phyloP scores from a whole-genome alignment of 1,139 yeast species.

The Saccharomyces hybrid region DNA sequence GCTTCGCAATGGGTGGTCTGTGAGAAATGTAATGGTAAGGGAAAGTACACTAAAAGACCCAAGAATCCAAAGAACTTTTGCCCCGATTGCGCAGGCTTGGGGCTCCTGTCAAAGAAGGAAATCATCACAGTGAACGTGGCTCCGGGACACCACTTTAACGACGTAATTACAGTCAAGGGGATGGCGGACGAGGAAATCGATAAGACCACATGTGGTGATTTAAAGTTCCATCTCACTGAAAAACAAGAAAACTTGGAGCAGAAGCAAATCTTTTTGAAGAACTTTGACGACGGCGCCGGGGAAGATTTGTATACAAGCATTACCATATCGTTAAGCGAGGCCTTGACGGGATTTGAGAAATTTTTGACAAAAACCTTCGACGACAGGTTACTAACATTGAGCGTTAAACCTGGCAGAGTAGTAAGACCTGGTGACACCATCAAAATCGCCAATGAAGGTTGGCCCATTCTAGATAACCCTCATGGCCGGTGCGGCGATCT shows the following conservation, averaged over 20 bases:
- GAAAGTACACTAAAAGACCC: slow-evolving; percentile 44
- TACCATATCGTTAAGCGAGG: slow-evolving; percentile 64
- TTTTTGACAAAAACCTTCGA: slow-evolving; percentile 69
- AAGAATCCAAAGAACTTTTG: slow-evolving; percentile 58
- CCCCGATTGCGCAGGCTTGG: slow-evolving; percentile 63
- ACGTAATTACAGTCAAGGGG: slow-evolving; percentile 50
- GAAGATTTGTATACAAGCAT: slow-evolving; percentile 56
- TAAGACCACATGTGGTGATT: slow-evolving; percentile 62
- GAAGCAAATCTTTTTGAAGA: slow-evolving; percentile 39
- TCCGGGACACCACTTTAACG: slow-evolving; percentile 62
- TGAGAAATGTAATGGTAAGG: slow-evolving; percentile 64
- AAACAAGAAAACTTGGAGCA: slow-evolving; percentile 10
- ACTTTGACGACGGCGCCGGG: slow-evolving; percentile 40
- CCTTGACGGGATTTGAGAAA: slow-evolving; percentile 36
- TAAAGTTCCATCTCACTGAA: slow-evolving; percentile 53
- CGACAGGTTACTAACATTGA: slow-evolving; percentile 59
- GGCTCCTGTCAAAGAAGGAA: slow-evolving; percentile 58
- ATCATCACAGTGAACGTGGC: slow-evolving; percentile 71
- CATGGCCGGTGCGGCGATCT: slow-evolving; percentile 54
- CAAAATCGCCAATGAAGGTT: slow-evolving; percentile 70
- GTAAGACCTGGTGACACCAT: slow-evolving; percentile 70
- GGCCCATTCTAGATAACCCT: slow-evolving; percentile 52
- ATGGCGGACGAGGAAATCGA: slow-evolving; percentile 80
- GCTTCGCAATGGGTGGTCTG: slow-evolving; percentile 61
- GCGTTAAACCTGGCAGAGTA: slow-evolving; percentile 70